phyloP scores from a whole-genome alignment of 495 filamentous ascomycete species.

The Penicillium canescens region DNA sequence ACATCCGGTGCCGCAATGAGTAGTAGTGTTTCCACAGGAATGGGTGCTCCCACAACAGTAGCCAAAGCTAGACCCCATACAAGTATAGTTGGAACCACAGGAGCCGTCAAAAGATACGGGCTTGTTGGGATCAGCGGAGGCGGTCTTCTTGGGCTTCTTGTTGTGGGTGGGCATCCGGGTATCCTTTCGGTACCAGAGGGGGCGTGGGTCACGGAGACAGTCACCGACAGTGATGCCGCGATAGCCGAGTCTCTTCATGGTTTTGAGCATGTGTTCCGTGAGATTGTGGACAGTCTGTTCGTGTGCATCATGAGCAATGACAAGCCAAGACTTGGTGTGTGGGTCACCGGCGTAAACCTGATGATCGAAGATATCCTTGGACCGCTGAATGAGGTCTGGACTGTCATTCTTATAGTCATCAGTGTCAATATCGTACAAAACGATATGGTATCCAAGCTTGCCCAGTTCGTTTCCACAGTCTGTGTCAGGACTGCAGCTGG shows the following conservation, averaged over 20 bases:
- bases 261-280: slow-evolving; percentile 70
- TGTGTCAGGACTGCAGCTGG: slow-evolving; percentile 59
- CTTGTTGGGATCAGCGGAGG: slow-evolving; percentile 34
- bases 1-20: slow-evolving; percentile 53
- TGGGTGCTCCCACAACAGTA: slow-evolving; percentile 42
- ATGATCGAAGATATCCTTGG: slow-evolving; percentile 70
- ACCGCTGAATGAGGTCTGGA: slow-evolving; percentile 60
- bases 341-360: slow-evolving; percentile 40
- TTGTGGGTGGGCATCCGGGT: slow-evolving; percentile 18
- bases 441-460: slow-evolving; percentile 71
- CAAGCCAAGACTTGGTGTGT: slow-evolving; percentile 56
- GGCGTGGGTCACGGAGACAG: slow-evolving; percentile 68
- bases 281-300: slow-evolving; percentile 75
- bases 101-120: slow-evolving; percentile 50
- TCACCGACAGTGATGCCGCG: slow-evolving; percentile 72
- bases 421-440: slow-evolving; percentile 78
- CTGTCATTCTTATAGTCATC: slow-evolving; percentile 70
- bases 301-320: slow-evolving; percentile 81
- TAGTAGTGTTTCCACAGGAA: slow-evolving; percentile 49
- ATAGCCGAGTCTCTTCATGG: slow-evolving; percentile 57
- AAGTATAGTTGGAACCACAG: slow-evolving; percentile 54
- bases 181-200: slow-evolving; percentile 68
- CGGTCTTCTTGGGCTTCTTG: slow-evolving; percentile 21
- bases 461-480: slow-evolving; percentile 62
- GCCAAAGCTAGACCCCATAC: slow-evolving; percentile 45